A percentile compares a stretch with the other conserved stretches of the same genome.
These are phyloP conservation scores for Capniomyces stellatus DNA, from an alignment of 371 early-diverging fungal species.

Conservation along the genomic window DNA sequence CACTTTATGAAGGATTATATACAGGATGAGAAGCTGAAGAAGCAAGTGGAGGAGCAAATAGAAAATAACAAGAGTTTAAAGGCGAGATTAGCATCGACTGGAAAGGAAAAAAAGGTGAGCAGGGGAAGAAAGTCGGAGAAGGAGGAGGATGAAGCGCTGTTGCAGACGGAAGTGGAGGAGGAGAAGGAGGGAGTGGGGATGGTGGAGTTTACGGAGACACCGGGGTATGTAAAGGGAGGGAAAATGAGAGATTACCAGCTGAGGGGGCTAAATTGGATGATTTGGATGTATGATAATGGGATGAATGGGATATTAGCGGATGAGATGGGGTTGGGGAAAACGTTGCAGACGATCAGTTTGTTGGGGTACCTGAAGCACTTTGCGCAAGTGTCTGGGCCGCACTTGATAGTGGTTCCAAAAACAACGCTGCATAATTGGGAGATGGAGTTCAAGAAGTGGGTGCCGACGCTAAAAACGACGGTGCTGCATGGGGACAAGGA, in stretches of 20 bases:
- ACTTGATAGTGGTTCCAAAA: constrained; percentile 94
- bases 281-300: constrained; percentile 90
- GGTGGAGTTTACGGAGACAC: constrained; percentile 59
- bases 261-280: constrained; percentile 98
- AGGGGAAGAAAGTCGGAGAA: constrained; percentile 87
- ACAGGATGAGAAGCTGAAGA: constrained; percentile 10
- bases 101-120: constrained; percentile 17
- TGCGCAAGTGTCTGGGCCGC: constrained; percentile 58
- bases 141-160: constrained; percentile 83
- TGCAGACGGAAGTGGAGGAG: constrained; percentile 53
- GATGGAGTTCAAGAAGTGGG: constrained; percentile 85
- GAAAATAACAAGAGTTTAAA: constrained; percentile 8
- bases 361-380: constrained; percentile 81
- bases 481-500: constrained; percentile 88
- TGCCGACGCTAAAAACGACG: constrained; percentile 77
- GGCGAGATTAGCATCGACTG: constrained; percentile 15
- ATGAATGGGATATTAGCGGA: constrained; percentile 99
- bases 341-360: constrained; percentile 94
- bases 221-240: constrained; percentile 72
- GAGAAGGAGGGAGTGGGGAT: constrained; percentile 33
- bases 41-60: neutral
- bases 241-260: constrained; percentile 90
- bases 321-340: constrained; percentile 99
- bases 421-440: constrained; percentile 97
- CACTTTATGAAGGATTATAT: constrained; percentile 25